phyloP scores from a whole-genome alignment of 169 alveolate genomes.

The Sarcocystis neurona region DNA sequence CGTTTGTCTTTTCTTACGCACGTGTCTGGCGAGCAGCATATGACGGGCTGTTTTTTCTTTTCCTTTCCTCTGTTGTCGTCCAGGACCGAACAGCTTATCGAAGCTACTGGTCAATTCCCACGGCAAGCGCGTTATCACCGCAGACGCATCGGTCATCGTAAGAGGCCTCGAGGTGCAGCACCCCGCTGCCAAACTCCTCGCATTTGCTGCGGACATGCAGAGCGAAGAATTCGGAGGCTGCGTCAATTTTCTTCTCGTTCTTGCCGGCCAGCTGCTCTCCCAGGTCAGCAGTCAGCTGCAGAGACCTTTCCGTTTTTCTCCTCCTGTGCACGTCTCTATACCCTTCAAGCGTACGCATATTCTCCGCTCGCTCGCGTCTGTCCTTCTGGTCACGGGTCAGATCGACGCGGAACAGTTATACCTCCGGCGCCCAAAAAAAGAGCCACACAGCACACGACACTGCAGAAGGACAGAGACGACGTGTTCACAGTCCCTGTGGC shows the following conservation, averaged over 20 bases:
- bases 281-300: constrained; percentile 94
- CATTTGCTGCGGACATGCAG: constrained; percentile 92
- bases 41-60: too few species aligned
- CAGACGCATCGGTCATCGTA: constrained; percentile 91
- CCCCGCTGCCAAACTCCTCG: constrained; percentile 99
- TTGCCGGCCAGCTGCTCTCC: constrained; percentile 96
- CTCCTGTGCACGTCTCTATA: not conserved
- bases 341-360: not conserved
- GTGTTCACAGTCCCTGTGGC: too few species aligned
- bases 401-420: too few species aligned
- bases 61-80: too few species aligned
- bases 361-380: not conserved
- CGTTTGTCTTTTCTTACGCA: too few species aligned
- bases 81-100: constrained; percentile 81
- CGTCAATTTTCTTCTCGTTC: constrained; percentile 94
- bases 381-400: too few species aligned
- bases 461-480: too few species aligned
- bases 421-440: too few species aligned
- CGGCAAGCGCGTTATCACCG: constrained; percentile 92
- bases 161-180: constrained; percentile 98
- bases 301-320: not conserved
- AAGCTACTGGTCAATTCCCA: constrained; percentile 92
- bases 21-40: too few species aligned
- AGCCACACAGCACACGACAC: too few species aligned
- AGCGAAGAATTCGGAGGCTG: constrained; percentile 98